Percentiles rank a stretch among this genome's conserved stretches.
Evolutionary conservation across 495 filamentous ascomycete genomes (phyloP).

Genomic region (Penicillium waksmanii): DNA sequence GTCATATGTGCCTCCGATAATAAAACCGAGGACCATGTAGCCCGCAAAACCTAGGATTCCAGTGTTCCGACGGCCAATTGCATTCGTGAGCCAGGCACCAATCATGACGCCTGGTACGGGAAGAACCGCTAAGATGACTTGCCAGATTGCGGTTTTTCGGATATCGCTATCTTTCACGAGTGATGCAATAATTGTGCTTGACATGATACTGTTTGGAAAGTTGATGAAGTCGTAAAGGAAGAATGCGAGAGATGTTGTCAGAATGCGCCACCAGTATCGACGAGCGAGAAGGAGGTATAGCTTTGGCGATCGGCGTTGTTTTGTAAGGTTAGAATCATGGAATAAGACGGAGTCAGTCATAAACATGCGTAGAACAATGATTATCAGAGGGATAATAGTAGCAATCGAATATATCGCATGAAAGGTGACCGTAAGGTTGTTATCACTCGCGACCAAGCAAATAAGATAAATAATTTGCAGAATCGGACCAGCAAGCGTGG

Average conservation of each 20-base stretch:
- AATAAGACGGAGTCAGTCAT: conserved; percentile 41
- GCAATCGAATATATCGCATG: conserved; percentile 41
- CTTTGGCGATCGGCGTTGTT: conserved; percentile 20
- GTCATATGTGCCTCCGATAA: conserved; percentile 37
- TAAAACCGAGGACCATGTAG: conserved; percentile 39
- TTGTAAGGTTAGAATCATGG: conserved; percentile 35
- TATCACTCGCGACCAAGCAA: conserved; percentile 36
- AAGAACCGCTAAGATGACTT: conserved; percentile 39
- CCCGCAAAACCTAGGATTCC: conserved; percentile 39
- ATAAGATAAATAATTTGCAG: conserved; percentile 41
- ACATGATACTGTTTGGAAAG: conserved; percentile 45
- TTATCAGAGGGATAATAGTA: conserved; percentile 32
- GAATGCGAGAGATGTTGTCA: conserved; percentile 38
- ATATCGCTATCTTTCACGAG: conserved; percentile 37
- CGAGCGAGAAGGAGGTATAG: conserved; percentile 33
- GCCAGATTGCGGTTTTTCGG: conserved; percentile 40
- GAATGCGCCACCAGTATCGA: conserved; percentile 35
- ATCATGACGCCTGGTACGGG: conserved; percentile 41
- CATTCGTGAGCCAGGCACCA: conserved; percentile 39
- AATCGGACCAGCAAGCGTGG: conserved; percentile 36
- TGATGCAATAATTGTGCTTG: conserved; percentile 42
- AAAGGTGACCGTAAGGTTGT: conserved; percentile 37
- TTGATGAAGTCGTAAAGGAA: conserved; percentile 46
- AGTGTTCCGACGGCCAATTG: conserved; percentile 36
- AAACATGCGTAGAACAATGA: conserved; percentile 36